A percentile compares a stretch with the other conserved stretches of the same genome.
Evolutionary conservation across 31 red algal genomes (phyloP).

Genomic region (Odonthalia washingtoniensis): DNA sequence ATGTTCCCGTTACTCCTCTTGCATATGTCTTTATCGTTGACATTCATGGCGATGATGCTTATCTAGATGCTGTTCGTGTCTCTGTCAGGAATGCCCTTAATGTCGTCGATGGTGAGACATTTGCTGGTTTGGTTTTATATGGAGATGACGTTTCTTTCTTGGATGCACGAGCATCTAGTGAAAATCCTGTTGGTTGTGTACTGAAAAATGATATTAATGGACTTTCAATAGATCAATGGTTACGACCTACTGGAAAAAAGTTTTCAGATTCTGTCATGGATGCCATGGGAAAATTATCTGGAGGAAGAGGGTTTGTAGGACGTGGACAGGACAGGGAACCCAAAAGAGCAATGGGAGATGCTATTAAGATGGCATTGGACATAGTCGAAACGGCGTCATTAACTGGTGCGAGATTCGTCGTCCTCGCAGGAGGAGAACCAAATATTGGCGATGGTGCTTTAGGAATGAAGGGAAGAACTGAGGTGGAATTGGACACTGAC

Average conservation of each 20-base stretch:
- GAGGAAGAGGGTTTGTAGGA: background rate
- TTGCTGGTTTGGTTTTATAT: constrained; percentile 59
- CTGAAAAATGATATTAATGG: constrained; percentile 34
- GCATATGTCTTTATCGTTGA: constrained; percentile 69
- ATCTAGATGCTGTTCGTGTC: constrained; percentile 54
- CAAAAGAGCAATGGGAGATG: constrained; percentile 48
- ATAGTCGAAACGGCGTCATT: constrained; percentile 60
- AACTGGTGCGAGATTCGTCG: constrained; percentile 44
- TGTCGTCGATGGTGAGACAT: constrained; percentile 45
- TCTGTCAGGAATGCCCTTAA: constrained; percentile 52
- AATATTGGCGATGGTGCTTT: constrained; percentile 52
- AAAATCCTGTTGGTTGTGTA: constrained; percentile 34
- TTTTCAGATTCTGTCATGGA: constrained; percentile 14
- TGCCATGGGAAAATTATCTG: constrained; percentile 2
- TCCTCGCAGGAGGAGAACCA: constrained; percentile 58
- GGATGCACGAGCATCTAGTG: constrained; percentile 44
- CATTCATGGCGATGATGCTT: constrained; percentile 49
- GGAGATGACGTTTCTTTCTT: constrained; percentile 48
- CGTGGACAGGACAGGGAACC: background rate
- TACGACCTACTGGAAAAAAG: constrained; percentile 18
- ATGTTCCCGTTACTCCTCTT: constrained; percentile 26
- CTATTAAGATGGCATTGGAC: constrained; percentile 50
- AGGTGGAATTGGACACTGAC: background rate
- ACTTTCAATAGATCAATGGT: constrained; percentile 68
- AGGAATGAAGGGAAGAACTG: background rate